A percentile compares a stretch with the other conserved stretches of the same genome.
phyloP scores from a whole-genome alignment of 345 rosid genomes.

The Brassica incana region DNA sequence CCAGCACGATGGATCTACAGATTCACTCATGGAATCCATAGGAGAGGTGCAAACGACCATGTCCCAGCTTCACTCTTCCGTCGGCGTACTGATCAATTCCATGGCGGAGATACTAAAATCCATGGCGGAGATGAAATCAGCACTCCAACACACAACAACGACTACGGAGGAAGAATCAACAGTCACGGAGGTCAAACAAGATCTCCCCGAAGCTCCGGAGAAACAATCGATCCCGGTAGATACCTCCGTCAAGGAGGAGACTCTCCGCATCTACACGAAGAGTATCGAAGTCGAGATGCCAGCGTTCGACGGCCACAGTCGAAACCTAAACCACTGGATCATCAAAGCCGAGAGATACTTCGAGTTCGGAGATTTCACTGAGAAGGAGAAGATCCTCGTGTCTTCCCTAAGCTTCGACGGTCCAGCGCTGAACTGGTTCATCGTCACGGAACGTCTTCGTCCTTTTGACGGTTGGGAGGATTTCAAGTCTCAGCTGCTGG shows the following conservation, averaged over 20 bases:
- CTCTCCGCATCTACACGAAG: not conserved
- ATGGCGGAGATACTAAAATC: conserved; percentile 24
- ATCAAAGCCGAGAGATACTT: conserved; percentile 29
- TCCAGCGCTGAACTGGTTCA: conserved; percentile 22
- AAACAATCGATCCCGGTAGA: not conserved
- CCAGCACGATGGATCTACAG: not conserved
- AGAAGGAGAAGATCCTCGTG: conserved; percentile 17
- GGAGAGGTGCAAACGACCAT: not conserved
- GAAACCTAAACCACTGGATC: conserved; percentile 10
- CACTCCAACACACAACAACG: not conserved
- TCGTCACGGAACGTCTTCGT: not conserved
- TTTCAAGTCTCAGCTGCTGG: not conserved
- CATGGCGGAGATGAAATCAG: conserved; percentile 26
- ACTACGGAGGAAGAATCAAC: not conserved
- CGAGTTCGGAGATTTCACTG: conserved; percentile 14
- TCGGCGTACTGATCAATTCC: conserved; percentile 8
- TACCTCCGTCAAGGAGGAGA: not conserved
- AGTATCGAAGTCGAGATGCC: conserved; percentile 33
- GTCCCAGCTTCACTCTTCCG: conserved; percentile 26
- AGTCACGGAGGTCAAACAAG: not conserved
- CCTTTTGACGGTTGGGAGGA: conserved; percentile 23
- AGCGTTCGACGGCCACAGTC: conserved; percentile 10
- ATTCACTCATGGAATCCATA: conserved; percentile 4
- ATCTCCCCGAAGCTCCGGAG: not conserved
- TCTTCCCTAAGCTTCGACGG: conserved; percentile 13